Base-by-base conservation (phyloP, 495 filamentous ascomycete species). In the Hypoxylon crocopeplum region DNA sequence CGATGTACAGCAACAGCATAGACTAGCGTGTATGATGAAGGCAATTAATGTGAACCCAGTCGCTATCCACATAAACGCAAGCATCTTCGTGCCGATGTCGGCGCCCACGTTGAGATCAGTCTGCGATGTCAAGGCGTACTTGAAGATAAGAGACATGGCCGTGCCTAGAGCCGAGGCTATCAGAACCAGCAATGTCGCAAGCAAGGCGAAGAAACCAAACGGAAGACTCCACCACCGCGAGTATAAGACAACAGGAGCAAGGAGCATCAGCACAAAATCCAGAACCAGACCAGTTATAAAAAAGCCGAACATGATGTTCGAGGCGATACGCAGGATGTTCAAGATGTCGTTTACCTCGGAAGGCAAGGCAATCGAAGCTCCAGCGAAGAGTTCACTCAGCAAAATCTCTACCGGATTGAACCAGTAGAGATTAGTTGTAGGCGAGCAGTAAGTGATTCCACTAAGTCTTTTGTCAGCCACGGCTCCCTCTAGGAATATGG, bases 1-100 rank as follows among this genome's bases (percentile, higher is more conserved):
- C 24, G 78, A 83, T 27, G 82, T 79, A 67, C 87, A 89, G 64
- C 85, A 91, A 66, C 92, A 97, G 62, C 85, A 87, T 73, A 90
- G 77, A 2, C 85, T 82, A 1, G 87, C 69, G 66, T 93, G 89
- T 25, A 93, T 70, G 10, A 91, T 68, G 62, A 88, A 94, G 0
- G 85, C 86, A 39, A 89, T 51, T 1, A 92, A 64, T 5, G 82
- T 81, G 46, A 87, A 88, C 0, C 73, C 88, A 0, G 83, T 78
- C 0, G 86, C 91, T 27, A 89, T 79, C 93, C 93, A 97, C 89
- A 96, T 92, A 62, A 96, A 95, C 0, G 77, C 87, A 66, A 96
- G 82, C 92, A 97, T 95, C 61, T 80, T 77, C 5, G 56, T 75
- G 2, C 92, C 92, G 5, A 96, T 66, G 10, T 79, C 71, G 3